These are phyloP conservation scores for Barnettozyma hawaiiensis DNA, from an alignment of 1,139 yeast genomes.

Conservation along the genomic window DNA sequence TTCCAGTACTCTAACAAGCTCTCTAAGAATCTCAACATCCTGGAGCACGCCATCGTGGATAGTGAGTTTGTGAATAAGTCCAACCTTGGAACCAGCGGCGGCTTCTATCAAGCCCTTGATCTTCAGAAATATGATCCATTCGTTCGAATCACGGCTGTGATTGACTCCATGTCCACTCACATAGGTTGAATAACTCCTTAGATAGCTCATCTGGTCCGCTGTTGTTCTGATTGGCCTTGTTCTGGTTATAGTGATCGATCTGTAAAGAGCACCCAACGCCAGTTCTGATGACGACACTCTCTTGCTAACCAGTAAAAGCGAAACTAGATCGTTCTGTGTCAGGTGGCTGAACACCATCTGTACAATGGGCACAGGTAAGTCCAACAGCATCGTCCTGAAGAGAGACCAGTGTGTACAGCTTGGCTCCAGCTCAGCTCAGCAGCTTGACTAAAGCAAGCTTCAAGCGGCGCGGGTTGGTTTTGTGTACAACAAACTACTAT, in stretches of 20 bases:
- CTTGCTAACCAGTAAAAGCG: background rate
- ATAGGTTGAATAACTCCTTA: background rate
- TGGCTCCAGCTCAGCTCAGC: no score
- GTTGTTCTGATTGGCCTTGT: conserved; percentile 1
- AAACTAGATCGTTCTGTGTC: background rate
- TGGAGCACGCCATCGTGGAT: conserved; percentile 12
- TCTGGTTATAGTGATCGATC: background rate
- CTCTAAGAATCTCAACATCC: conserved; percentile 13
- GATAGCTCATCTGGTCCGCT: background rate
- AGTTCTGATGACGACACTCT: background rate
- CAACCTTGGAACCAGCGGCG: conserved; percentile 4
- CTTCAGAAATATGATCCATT: conserved; percentile 3
- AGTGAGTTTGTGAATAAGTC: conserved; percentile 8
- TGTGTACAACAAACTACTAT: no score
- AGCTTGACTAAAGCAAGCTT: no score
- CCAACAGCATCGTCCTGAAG: background rate
- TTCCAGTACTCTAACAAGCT: conserved; percentile 4
- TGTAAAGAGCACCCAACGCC: background rate
- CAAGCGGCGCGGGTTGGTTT: no score
- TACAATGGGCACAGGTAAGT: background rate
- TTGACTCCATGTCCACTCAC: background rate
- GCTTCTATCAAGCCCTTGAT: conserved; percentile 12
- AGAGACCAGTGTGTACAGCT: no score
- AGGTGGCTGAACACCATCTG: background rate
- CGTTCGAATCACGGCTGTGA: conserved; percentile 1